These are phyloP conservation scores for Rhododendron kiyosumense DNA, from an alignment of 148 eudicot genomes.

Conservation along the genomic window DNA sequence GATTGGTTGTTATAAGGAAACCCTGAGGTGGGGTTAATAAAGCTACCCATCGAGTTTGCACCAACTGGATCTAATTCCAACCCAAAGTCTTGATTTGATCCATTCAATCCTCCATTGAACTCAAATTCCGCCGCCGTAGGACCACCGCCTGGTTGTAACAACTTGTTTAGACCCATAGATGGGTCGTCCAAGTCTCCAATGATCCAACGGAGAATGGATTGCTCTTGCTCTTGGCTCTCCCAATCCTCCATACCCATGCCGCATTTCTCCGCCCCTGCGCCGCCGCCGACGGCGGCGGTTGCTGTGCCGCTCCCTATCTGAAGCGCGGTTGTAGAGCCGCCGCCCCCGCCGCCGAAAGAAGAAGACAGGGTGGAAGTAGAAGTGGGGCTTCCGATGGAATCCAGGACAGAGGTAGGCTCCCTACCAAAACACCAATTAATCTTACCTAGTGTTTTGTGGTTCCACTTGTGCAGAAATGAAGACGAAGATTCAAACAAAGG, in stretches of 20 bases:
- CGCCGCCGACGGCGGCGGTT: not conserved
- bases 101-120: conserved; percentile 48
- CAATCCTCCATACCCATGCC: conserved; percentile 63
- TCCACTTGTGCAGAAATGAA: conserved; percentile 8
- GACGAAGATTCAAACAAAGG: conserved; percentile 1
- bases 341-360: conserved; percentile 37
- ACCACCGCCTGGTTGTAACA: conserved; percentile 35
- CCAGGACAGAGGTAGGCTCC: conserved; percentile 81
- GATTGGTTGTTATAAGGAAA: conserved; percentile 7
- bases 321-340: conserved; percentile 36
- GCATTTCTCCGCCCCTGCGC: conserved; percentile 30
- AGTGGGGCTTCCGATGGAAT: conserved; percentile 52
- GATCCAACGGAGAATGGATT: conserved; percentile 58
- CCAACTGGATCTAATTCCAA: conserved; percentile 19
- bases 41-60: conserved; percentile 15
- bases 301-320: not conserved
- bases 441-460: not conserved
- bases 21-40: conserved; percentile 13
- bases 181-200: conserved; percentile 76
- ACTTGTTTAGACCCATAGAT: conserved; percentile 49
- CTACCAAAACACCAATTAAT: conserved; percentile 8
- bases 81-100: conserved; percentile 52
- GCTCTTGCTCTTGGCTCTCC: conserved; percentile 64
- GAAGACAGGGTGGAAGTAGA: conserved; percentile 52
- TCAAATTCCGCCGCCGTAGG: conserved; percentile 19